Conservation (phyloP, 805 yeast species). For the Lipomyces mesembrius region DNA sequence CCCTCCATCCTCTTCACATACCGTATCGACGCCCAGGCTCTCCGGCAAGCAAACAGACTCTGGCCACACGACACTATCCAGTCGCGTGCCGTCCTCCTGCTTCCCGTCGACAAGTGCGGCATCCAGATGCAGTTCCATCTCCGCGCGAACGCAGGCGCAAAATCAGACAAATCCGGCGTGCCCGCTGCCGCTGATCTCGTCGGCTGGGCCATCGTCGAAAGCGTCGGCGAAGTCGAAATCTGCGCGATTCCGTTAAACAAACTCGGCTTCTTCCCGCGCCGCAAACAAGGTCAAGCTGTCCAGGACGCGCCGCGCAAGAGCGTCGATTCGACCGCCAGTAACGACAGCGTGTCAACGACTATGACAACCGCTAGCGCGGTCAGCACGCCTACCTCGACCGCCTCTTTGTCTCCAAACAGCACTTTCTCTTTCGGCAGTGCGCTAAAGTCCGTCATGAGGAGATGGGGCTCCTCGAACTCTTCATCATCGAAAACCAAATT, state of each 20-base stretch:
- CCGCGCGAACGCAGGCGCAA: constrained; percentile 15
- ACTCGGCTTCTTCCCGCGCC: constrained; percentile 28
- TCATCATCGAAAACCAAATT: background rate
- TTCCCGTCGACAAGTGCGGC: constrained; percentile 37
- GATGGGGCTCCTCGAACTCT: background rate
- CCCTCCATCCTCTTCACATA: constrained; percentile 36
- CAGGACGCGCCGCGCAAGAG: constrained; percentile 11
- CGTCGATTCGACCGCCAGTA: constrained; percentile 15
- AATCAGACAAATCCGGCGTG: constrained; percentile 16
- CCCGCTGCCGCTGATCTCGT: constrained; percentile 12
- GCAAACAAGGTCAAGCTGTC: background rate
- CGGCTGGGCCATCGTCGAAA: constrained; percentile 30
- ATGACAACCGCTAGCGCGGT: background rate
- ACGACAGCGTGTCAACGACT: background rate
- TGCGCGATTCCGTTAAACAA: constrained; percentile 22
- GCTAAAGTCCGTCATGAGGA: background rate
- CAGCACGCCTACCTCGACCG: background rate
- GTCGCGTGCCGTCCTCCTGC: constrained; percentile 31
- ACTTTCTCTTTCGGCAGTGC: background rate
- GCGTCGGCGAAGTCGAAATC: constrained; percentile 29
- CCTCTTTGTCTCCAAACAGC: too few species aligned
- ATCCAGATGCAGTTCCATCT: constrained; percentile 25
- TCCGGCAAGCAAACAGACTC: constrained; percentile 36
- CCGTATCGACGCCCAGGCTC: constrained; percentile 27
- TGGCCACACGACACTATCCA: constrained; percentile 40